Conservation (phyloP, 2,329 filamentous ascomycete species). For the Biscogniauxia marginata region DNA sequence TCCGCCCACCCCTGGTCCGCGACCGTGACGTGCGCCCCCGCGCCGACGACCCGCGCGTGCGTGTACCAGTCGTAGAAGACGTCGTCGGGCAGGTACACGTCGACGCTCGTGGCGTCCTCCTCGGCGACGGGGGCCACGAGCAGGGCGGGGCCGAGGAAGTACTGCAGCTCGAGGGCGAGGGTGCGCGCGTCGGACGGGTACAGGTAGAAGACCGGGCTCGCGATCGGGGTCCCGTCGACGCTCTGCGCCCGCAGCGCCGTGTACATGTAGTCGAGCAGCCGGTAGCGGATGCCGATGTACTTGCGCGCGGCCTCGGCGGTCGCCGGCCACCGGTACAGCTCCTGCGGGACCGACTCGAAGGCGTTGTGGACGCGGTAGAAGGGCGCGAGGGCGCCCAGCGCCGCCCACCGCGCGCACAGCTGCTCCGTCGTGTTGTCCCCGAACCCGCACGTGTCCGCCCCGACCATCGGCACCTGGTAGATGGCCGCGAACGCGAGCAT, state of each 20-base stretch:
- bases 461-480: conserved; percentile 68
- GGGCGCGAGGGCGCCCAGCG: conserved; percentile 69
- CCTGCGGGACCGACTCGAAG: conserved; percentile 54
- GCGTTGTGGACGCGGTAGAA: conserved; percentile 76
- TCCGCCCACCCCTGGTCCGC: conserved; percentile 41
- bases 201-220: conserved; percentile 68
- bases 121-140: conserved; percentile 47
- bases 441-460: conserved; percentile 77
- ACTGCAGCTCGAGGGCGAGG: conserved; percentile 44
- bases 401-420: conserved; percentile 74
- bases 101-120: conserved; percentile 42
- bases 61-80: conserved; percentile 54
- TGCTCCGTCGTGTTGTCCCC: conserved; percentile 63
- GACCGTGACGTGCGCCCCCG: conserved; percentile 38
- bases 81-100: conserved; percentile 47
- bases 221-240: conserved; percentile 59
- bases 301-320: conserved; percentile 62
- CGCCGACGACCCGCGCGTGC: conserved; percentile 41
- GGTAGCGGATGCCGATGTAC: conserved; percentile 68
- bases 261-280: conserved; percentile 72
- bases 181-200: conserved; percentile 54
- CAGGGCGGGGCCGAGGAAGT: conserved; percentile 44
- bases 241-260: conserved; percentile 64
- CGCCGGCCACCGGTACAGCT: conserved; percentile 67
- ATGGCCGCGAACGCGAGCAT: conserved; percentile 62